Percentiles rank a stretch among this genome's conserved stretches.
These are phyloP conservation scores for Coemansia sp. DNA, from an alignment of 192 early-diverging fungal genomes.

Conservation along the genomic window DNA sequence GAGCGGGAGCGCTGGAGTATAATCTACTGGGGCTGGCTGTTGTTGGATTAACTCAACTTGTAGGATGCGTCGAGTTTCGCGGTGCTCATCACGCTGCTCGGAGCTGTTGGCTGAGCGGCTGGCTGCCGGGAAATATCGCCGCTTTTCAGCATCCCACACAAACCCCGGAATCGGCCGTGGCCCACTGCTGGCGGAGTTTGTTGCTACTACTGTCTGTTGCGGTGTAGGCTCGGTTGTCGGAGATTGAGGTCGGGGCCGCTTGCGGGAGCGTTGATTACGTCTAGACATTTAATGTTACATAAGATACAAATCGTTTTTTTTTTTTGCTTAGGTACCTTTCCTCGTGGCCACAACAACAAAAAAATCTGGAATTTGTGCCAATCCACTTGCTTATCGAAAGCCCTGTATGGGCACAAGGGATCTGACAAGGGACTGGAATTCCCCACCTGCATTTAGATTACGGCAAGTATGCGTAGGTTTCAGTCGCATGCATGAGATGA, in stretches of 20 bases:
- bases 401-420: too few relatives aligned
- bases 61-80: conserved; percentile 15
- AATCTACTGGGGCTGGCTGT: neutral
- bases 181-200: neutral
- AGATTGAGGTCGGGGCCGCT: conserved; percentile 17
- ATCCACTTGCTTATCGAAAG: too few relatives aligned
- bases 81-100: conserved; percentile 26
- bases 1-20: conserved; percentile 3
- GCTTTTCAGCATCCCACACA: conserved; percentile 44
- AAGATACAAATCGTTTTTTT: too few relatives aligned
- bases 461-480: too few relatives aligned
- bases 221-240: neutral
- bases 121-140: conserved; percentile 38
- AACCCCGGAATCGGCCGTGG: conserved; percentile 41
- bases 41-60: conserved; percentile 9
- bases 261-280: conserved; percentile 4
- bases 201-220: neutral
- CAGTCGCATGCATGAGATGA: too few relatives aligned
- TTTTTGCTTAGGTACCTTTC: too few relatives aligned
- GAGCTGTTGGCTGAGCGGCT: conserved; percentile 31
- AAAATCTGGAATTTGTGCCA: too few relatives aligned
- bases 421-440: too few relatives aligned
- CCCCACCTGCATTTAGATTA: too few relatives aligned
- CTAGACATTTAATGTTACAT: conserved; percentile 1
- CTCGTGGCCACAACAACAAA: neutral